Evolutionary conservation across 1,284 basidiomycete species (phyloP).

Genomic region (Cryptococcus sp.): DNA sequence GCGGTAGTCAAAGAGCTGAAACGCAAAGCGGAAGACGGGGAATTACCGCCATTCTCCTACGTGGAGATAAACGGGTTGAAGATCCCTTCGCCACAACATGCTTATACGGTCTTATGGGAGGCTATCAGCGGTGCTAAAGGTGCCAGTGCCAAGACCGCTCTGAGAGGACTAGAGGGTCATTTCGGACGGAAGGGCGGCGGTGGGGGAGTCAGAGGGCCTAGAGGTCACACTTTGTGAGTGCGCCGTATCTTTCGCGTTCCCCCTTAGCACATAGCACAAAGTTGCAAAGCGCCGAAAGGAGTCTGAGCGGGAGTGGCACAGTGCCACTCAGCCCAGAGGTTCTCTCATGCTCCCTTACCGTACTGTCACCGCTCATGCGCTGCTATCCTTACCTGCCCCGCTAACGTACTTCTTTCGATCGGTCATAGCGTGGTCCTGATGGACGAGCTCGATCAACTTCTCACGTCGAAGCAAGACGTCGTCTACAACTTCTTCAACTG

Average conservation of each 20-base stretch:
- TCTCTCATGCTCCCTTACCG: too few relatives aligned
- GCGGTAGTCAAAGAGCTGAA: conserved; percentile 85
- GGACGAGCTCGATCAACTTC: conserved; percentile 96
- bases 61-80: conserved; percentile 98
- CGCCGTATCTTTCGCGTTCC: neutral
- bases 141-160: conserved; percentile 55
- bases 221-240: conserved; percentile 53
- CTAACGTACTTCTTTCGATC: too few relatives aligned
- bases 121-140: conserved; percentile 73
- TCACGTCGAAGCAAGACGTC: conserved; percentile 95
- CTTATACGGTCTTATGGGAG: conserved; percentile 88
- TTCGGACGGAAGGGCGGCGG: conserved; percentile 45
- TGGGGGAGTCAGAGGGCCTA: conserved; percentile 48
- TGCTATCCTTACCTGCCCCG: too few relatives aligned
- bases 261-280: too few relatives aligned
- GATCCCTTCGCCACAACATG: conserved; percentile 82
- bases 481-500: conserved; percentile 99
- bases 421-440: conserved; percentile 81
- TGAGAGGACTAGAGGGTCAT: conserved; percentile 51
- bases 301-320: too few relatives aligned
- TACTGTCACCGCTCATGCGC: too few relatives aligned
- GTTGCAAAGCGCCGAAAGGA: too few relatives aligned
- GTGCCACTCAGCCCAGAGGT: too few relatives aligned
- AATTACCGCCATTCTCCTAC: conserved; percentile 90
- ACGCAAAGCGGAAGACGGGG: conserved; percentile 76